Percentiles rank a stretch among this genome's conserved stretches.
Evolutionary conservation across 2,329 filamentous ascomycete species (phyloP).

Genomic region (Venturia effusa): DNA sequence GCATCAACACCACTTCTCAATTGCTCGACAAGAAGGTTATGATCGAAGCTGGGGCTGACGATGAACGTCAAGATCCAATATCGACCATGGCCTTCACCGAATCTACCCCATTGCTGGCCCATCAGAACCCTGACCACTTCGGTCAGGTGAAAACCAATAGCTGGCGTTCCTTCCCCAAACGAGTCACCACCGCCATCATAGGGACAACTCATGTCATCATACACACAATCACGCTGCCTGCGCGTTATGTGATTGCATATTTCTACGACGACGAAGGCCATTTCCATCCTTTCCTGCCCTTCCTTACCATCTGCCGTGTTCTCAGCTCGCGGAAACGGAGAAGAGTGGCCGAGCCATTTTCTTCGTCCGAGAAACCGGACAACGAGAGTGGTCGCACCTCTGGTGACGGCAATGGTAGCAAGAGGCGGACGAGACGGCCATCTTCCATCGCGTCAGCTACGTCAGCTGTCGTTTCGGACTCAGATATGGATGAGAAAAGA

Average conservation of each 20-base stretch:
- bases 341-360: neutral
- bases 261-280: conserved; percentile 71
- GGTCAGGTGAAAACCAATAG: conserved; percentile 26
- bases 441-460: conserved; percentile 39
- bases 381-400: neutral
- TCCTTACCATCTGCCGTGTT: conserved; percentile 50
- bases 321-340: conserved; percentile 10
- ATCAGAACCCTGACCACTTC: conserved; percentile 18
- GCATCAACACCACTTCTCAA: neutral
- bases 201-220: conserved; percentile 69
- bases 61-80: conserved; percentile 17
- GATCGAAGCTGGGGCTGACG: conserved; percentile 9
- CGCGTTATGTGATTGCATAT: conserved; percentile 69
- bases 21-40: neutral
- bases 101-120: conserved; percentile 53
- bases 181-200: conserved; percentile 60
- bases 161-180: conserved; percentile 48
- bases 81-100: conserved; percentile 42
- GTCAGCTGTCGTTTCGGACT: conserved; percentile 54
- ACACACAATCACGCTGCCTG: conserved; percentile 67
- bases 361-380: neutral
- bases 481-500: conserved; percentile 47
- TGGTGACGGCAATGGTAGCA: conserved; percentile 7
- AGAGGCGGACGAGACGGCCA: conserved; percentile 23
- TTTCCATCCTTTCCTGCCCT: conserved; percentile 67